Percentiles rank a stretch among this genome's conserved stretches.
These are phyloP conservation scores for Blastobotrys aristatus DNA, from an alignment of 1,139 yeast genomes.

Conservation along the genomic window DNA sequence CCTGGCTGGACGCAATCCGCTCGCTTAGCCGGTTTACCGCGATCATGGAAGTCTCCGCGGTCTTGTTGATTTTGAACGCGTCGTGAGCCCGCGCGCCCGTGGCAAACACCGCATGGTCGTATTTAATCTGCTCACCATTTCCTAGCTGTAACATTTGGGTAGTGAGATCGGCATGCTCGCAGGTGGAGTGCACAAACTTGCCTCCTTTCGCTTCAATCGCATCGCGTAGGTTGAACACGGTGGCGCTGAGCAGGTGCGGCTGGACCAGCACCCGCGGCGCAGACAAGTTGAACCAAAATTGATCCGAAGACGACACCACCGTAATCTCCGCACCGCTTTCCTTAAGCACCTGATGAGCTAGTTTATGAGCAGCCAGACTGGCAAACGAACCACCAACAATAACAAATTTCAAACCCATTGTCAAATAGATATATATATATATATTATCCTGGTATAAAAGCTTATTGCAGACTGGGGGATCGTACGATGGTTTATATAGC, in stretches of 20 bases:
- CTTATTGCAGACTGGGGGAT: too few species aligned
- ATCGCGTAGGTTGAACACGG: conserved; percentile 16
- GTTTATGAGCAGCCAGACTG: not conserved
- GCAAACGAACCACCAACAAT: conserved; percentile 4
- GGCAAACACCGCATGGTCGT: conserved; percentile 74
- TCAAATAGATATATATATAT: not conserved
- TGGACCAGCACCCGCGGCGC: conserved; percentile 27
- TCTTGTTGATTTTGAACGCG: conserved; percentile 65
- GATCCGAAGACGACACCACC: conserved; percentile 22
- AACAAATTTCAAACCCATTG: not conserved
- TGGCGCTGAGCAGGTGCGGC: conserved; percentile 17
- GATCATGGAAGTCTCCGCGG: conserved; percentile 51
- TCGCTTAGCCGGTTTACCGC: conserved; percentile 68
- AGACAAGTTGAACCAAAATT: conserved; percentile 22
- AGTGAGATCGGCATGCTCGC: conserved; percentile 28
- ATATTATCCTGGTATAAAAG: not conserved
- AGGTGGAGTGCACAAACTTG: conserved; percentile 31
- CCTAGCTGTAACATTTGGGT: conserved; percentile 30
- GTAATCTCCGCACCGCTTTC: conserved; percentile 12
- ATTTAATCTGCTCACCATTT: conserved; percentile 38
- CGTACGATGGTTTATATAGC: too few species aligned
- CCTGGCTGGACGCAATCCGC: conserved; percentile 67
- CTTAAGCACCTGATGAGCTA: not conserved
- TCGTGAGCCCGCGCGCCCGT: conserved; percentile 76
- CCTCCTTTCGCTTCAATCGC: conserved; percentile 18